Evolutionary conservation across 2,329 filamentous ascomycete species (phyloP), one percentile per base, ranked within the genome.

Genomic region (Apiospora hydei): DNA sequence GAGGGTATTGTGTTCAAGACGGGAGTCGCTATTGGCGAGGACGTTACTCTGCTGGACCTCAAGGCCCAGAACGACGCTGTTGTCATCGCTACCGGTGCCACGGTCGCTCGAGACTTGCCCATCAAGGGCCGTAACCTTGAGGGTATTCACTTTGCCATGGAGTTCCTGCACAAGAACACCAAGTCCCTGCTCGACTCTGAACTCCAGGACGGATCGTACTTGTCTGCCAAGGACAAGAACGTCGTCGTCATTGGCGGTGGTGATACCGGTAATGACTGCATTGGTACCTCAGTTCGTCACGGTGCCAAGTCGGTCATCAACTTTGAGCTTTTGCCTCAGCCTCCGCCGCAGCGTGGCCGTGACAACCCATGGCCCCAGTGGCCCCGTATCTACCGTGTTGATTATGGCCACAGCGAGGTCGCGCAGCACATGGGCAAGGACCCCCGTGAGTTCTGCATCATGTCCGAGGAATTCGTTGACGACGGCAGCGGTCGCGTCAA

Each of bases 341-440:
- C 96, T 77, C 94, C 95, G 10, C 90, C 93, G 73, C 92, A 97
- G 88, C 94, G 96, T 84, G 95, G 94, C 75, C 90, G 91, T 75
- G 96, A 98, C 84, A 98, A 98, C 88, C 96, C 96, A 74, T 98
- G 96, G 96, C 96, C 96, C 13, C 96, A 98, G 85, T 98, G 96
- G 95, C 96, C 96, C 72, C 94, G 95, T 79, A 95, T 98, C 82
- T 98, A 98, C 89, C 95, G 96, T 78, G 94, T 98, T n/a, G 96
- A 98, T 84, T 98, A 98, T 80, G 96, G 96, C 71, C 96, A 98
- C 87, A 93, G 92, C 21, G 96, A 98, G 84, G 96, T 98, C 79
- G 95, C 96, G 83, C 95, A 96, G 77, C 95, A 98, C 86, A 96
- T 95, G 87, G 96, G 96, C 84, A 95, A 95, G 82, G 96, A 98